Conservation (phyloP, 2,329 filamentous ascomycete genomes). For the Penicillium crustosum region DNA sequence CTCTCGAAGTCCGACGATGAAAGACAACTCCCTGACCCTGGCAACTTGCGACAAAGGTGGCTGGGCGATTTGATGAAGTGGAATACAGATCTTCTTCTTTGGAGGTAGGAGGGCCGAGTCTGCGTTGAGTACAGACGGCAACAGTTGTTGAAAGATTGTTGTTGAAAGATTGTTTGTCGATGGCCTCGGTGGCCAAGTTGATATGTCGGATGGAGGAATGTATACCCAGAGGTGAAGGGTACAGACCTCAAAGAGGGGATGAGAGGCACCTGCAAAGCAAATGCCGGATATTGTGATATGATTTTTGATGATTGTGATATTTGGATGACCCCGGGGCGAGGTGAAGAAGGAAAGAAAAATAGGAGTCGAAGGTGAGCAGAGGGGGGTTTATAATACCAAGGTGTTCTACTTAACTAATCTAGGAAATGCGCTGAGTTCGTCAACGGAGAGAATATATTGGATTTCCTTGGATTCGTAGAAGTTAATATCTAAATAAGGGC, state of each 20-base stretch:
- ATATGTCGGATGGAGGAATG: neutral
- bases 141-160: neutral
- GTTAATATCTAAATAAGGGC: neutral
- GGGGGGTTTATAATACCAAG: neutral
- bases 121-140: neutral
- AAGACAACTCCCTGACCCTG: slow-evolving; percentile 12
- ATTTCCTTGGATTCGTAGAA: neutral
- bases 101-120: neutral
- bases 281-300: neutral
- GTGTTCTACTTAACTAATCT: neutral
- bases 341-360: slow-evolving; percentile 7
- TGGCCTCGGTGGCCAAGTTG: neutral
- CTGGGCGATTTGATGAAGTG: neutral
- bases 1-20: slow-evolving; percentile 20
- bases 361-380: neutral
- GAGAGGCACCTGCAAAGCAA: neutral
- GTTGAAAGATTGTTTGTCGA: neutral
- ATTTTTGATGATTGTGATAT: neutral
- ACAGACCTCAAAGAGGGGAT: neutral
- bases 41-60: slow-evolving; percentile 12
- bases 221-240: neutral
- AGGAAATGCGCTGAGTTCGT: neutral
- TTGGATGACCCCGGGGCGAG: neutral
- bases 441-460: neutral
- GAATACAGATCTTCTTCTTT: neutral